Evolutionary conservation across 2,329 filamentous ascomycete genomes (phyloP), one percentile per base, ranked within the genome.

Genomic region (Colletotrichum spaethianum): DNA sequence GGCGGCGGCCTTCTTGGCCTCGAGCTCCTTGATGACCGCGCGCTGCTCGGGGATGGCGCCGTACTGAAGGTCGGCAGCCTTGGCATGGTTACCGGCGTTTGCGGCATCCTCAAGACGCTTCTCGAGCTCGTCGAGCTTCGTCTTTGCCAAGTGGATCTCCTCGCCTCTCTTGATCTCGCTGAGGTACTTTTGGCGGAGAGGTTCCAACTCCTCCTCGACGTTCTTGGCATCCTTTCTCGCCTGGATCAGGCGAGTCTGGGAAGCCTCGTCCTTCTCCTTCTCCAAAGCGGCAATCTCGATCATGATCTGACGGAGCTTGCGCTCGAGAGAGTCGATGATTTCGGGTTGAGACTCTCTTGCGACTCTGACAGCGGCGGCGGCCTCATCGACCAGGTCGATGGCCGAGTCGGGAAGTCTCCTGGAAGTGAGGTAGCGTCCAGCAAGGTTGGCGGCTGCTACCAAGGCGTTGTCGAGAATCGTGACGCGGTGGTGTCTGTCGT

Each of bases 401-500:
- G 96, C 96, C 4, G 96, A 99, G 82, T 99, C 96, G 3, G 96
- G 96, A 74, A 99, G 90, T 79, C 96, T 91, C 76, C 96, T 90
- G 61, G 93, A 92, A 1, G 96, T 99, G 65, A 99, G 91, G 78
- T 99, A 99, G 68, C 96, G 93, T 59, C 96, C 94, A 18, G 96
- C 96, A 63, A 99, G 90, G 67, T 92, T 97, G n/a, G 96, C 94
- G 6, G 96, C 91, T 61, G 95, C 90, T 20, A 99, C 96, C 74
- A 99, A 93, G 74, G 96, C 96, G 78, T 92, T 94, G 79, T 99
- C 96, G 53, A 96, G 91, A 76, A 99, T 99, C 75, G 92, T 98
- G 78, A 99, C 96, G 87, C 96, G 95, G 82, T 99, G 96, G 83
- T 99, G 96, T 61, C 97, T 94, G 84, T 99, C 96, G 84, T 98